Percentiles rank a stretch among this genome's conserved stretches.
Evolutionary conservation across 345 rosid genomes (phyloP).

Genomic region (Camelina laxa): DNA sequence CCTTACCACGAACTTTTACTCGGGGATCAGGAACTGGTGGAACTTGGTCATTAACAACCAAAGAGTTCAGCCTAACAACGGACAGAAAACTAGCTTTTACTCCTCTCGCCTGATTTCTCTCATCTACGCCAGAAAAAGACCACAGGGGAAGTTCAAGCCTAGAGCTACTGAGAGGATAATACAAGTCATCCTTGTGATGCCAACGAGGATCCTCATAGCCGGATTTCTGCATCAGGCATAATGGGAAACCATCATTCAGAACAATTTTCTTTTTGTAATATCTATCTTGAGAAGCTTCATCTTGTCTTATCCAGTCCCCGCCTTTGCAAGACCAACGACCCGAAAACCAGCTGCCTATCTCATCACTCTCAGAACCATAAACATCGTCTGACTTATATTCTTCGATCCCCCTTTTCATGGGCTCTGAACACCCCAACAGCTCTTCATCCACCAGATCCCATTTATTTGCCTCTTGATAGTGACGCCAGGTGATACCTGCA

Average conservation of each 20-base stretch:
- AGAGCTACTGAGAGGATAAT: conserved; percentile 70
- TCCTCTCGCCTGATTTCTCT: conserved; percentile 75
- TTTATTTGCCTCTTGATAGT: conserved; percentile 42
- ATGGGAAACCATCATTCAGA: conserved; percentile 92
- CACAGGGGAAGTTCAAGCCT: conserved; percentile 96
- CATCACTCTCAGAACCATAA: conserved; percentile 48
- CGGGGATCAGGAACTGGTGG: conserved; percentile 77
- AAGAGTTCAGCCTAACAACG: conserved; percentile 94
- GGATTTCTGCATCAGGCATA: conserved; percentile 94
- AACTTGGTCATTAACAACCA: conserved; percentile 94
- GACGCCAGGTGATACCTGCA: conserved; percentile 61
- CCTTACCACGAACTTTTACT: conserved; percentile 70
- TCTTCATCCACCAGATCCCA: conserved; percentile 49
- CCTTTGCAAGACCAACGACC: conserved; percentile 94
- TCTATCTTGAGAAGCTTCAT: conserved; percentile 73
- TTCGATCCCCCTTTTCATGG: conserved; percentile 45
- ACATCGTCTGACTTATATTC: conserved; percentile 56
- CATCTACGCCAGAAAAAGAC: conserved; percentile 81
- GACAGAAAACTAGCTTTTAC: conserved; percentile 72
- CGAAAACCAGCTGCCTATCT: conserved; percentile 70
- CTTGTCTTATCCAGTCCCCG: conserved; percentile 97
- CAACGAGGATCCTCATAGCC: conserved; percentile 91
- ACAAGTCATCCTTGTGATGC: conserved; percentile 82
- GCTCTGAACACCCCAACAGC: conserved; percentile 44
- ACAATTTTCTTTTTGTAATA: conserved; percentile 68